These are phyloP conservation scores for Lasiosphaeris hirsuta DNA, from an alignment of 495 filamentous ascomycete species.

Conservation along the genomic window DNA sequence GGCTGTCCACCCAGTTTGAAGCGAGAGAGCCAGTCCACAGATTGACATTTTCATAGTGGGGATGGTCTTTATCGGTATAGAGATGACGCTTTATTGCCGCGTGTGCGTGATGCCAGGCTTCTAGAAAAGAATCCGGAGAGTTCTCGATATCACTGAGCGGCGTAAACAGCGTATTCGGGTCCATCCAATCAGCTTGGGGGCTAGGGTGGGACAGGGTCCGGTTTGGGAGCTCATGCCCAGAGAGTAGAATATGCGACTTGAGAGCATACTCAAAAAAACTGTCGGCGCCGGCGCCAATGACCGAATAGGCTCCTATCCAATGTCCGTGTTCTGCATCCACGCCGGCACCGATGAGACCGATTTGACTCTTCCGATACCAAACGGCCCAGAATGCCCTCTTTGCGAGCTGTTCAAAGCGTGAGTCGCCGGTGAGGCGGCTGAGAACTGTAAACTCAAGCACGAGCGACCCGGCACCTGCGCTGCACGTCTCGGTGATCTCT, in stretches of 20 bases:
- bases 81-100: conserved; percentile 83
- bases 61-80: conserved; percentile 67
- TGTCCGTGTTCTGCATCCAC: conserved; percentile 88
- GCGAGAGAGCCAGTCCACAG: conserved; percentile 72
- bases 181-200: conserved; percentile 39
- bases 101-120: conserved; percentile 84
- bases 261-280: conserved; percentile 98
- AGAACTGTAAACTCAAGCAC: conserved; percentile 89
- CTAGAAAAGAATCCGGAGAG: conserved; percentile 71
- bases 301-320: conserved; percentile 83
- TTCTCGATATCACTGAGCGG: conserved; percentile 64
- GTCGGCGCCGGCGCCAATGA: conserved; percentile 92
- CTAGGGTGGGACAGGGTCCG: conserved; percentile 32
- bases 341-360: conserved; percentile 85
- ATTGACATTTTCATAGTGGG: conserved; percentile 89
- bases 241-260: conserved; percentile 87
- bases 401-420: conserved; percentile 78
- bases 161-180: conserved; percentile 53
- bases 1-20: conserved; percentile 91
- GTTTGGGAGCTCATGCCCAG: conserved; percentile 59
- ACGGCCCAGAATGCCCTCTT: conserved; percentile 95
- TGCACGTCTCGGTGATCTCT: conserved; percentile 93
- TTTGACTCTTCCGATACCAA: conserved; percentile 79
- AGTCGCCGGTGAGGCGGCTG: conserved; percentile 83
- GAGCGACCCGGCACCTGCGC: conserved; percentile 90